Evolutionary conservation across 768 basidiomycete genomes (phyloP).

Genomic region (Saitozyma podzolica): DNA sequence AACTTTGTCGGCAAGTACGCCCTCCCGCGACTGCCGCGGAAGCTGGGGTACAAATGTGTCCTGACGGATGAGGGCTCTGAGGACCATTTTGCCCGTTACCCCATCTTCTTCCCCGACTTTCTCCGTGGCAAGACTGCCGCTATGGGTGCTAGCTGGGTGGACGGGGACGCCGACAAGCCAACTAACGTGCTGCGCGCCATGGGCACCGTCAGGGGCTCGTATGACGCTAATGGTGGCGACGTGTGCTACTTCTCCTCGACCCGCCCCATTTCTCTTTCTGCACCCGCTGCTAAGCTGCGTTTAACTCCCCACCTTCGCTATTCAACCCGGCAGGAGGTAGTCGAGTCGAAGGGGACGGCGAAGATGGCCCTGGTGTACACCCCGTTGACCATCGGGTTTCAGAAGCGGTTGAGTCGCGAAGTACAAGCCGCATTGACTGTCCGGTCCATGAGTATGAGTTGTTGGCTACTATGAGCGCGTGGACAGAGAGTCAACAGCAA

Average conservation of each 20-base stretch:
- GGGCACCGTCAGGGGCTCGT: conserved; percentile 5
- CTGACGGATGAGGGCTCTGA: conserved; percentile 48
- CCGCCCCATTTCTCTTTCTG: too few relatives aligned
- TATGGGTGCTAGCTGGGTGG: neutral
- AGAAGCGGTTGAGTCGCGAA: too few relatives aligned
- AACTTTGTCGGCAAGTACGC: conserved; percentile 44
- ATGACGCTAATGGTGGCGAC: conserved; percentile 15
- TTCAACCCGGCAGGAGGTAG: conserved; percentile 3
- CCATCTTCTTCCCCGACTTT: conserved; percentile 40
- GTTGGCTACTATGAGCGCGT: too few relatives aligned
- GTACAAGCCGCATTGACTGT: too few relatives aligned
- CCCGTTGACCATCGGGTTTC: too few relatives aligned
- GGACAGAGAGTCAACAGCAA: too few relatives aligned
- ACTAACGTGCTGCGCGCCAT: conserved; percentile 1
- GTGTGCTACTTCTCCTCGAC: conserved; percentile 10
- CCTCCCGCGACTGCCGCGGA: conserved; percentile 30
- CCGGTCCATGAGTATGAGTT: too few relatives aligned
- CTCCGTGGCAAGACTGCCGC: too few relatives aligned
- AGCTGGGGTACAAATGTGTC: conserved; percentile 43
- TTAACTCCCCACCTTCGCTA: conserved; percentile 5
- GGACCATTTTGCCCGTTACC: conserved; percentile 43
- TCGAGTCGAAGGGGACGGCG: too few relatives aligned
- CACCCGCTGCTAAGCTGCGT: neutral
- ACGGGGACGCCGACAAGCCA: neutral
- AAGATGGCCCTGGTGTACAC: too few relatives aligned